phyloP scores from a whole-genome alignment of 352 stramenopile genomes.

The Blastocystis sp. region DNA sequence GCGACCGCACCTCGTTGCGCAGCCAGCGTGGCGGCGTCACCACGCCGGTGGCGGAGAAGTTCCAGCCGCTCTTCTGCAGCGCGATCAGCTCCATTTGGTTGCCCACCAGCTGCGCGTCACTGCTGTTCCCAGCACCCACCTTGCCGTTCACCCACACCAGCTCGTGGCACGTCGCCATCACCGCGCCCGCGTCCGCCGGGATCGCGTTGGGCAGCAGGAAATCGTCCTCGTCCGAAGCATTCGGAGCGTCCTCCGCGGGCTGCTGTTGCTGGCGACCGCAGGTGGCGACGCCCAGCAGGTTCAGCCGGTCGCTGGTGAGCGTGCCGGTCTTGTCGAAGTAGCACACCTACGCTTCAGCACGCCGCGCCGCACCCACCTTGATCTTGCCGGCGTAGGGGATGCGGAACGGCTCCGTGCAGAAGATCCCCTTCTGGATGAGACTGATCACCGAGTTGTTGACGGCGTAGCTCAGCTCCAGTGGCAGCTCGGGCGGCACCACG shows the following conservation, averaged over 20 bases:
- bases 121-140: constrained; percentile 57
- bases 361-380: neutral
- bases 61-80: constrained; percentile 91
- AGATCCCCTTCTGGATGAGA: constrained; percentile 89
- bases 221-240: neutral
- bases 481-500: constrained; percentile 94
- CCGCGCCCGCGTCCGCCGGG: constrained; percentile 33
- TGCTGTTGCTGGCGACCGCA: constrained; percentile 12
- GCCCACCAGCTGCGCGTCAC: constrained; percentile 78
- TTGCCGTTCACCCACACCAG: constrained; percentile 92
- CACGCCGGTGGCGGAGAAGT: constrained; percentile 55
- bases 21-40: constrained; percentile 74
- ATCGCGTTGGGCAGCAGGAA: neutral
- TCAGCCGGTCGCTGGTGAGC: constrained; percentile 92
- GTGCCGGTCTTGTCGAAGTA: constrained; percentile 98
- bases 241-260: neutral
- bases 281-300: constrained; percentile 81
- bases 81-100: constrained; percentile 95
- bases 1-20: constrained; percentile 75
- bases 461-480: constrained; percentile 93
- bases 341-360: constrained; percentile 79
- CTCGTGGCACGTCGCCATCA: constrained; percentile 87
- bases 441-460: constrained; percentile 91
- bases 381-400: constrained; percentile 93
- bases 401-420: constrained; percentile 95